Evolutionary conservation across 2,329 filamentous ascomycete species (phyloP).

Genomic region (Neofusicoccum parvum): DNA sequence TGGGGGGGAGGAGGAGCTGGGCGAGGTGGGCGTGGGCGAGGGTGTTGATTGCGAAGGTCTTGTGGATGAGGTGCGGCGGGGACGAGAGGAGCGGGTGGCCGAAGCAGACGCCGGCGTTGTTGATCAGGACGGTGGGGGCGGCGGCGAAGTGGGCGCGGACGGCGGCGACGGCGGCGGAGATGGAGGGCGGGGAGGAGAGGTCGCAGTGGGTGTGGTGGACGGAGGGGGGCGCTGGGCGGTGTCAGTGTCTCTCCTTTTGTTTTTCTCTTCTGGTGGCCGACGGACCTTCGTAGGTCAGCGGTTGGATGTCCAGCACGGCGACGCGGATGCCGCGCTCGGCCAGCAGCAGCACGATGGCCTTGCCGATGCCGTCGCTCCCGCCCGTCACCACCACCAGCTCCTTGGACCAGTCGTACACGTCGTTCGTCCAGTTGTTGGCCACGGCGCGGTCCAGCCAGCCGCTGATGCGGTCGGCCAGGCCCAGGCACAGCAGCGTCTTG

Average conservation of each 20-base stretch:
- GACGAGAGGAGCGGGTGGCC: conserved; percentile 64
- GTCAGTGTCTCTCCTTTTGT: too few species aligned
- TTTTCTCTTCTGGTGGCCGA: too few species aligned
- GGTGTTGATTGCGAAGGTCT: conserved; percentile 73
- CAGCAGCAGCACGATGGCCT: conserved; percentile 65
- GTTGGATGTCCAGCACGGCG: conserved; percentile 70
- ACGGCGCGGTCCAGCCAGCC: conserved; percentile 55
- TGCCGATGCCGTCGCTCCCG: conserved; percentile 73
- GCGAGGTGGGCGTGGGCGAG: conserved; percentile 68
- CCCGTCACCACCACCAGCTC: conserved; percentile 77
- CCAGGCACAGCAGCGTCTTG: conserved; percentile 56
- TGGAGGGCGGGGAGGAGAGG: conserved; percentile 60
- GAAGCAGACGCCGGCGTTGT: conserved; percentile 68
- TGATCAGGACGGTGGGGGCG: conserved; percentile 69
- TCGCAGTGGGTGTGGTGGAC: conserved; percentile 73
- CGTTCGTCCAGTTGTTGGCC: conserved; percentile 54
- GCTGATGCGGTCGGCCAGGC: conserved; percentile 53
- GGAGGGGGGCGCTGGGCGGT: conserved; percentile 46
- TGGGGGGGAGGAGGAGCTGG: conserved; percentile 67
- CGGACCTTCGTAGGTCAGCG: conserved; percentile 54
- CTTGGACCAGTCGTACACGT: conserved; percentile 64
- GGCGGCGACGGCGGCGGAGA: conserved; percentile 54
- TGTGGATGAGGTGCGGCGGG: conserved; percentile 60
- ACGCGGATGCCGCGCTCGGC: conserved; percentile 67
- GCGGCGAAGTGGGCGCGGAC: conserved; percentile 61